Conservation (phyloP, 345 rosid species). For the Turnera subulata region DNA sequence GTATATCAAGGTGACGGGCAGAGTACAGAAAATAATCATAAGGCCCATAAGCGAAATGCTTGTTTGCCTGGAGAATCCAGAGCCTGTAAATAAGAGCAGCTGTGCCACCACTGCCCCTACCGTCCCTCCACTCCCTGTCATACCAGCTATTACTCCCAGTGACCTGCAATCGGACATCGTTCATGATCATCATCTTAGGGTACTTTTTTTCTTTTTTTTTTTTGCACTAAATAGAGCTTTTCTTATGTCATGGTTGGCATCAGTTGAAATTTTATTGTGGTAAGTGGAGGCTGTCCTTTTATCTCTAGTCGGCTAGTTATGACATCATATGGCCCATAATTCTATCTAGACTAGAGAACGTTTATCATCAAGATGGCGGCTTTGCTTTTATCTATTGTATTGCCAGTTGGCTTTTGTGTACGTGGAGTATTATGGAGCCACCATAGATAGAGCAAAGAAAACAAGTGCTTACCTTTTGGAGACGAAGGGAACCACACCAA, state of each 20-base stretch:
- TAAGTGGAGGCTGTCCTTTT: not conserved
- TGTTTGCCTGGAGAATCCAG: conserved; percentile 59
- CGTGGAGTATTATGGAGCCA: not conserved
- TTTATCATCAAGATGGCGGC: not conserved
- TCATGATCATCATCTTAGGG: not conserved
- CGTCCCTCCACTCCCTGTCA: conserved; percentile 88
- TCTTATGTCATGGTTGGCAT: not conserved
- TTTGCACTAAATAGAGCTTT: not conserved
- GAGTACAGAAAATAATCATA: conserved; percentile 62
- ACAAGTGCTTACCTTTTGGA: conserved; percentile 48
- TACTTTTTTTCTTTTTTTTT: no score
- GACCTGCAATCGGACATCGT: conserved; percentile 27
- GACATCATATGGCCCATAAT: no score
- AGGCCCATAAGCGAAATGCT: conserved; percentile 82
- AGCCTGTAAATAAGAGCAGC: conserved; percentile 74
- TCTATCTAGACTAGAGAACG: no score
- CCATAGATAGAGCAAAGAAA: not conserved
- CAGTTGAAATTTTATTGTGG: no score
- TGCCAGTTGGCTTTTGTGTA: not conserved
- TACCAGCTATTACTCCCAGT: conserved; percentile 71
- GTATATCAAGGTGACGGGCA: no score
- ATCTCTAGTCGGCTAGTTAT: no score
- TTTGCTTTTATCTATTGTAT: no score
- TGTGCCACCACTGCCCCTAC: conserved; percentile 90
- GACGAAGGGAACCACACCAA: conserved; percentile 88